These are phyloP conservation scores for Phialemonium atrogriseum DNA, from an alignment of 2,329 filamentous ascomycete genomes.

Conservation along the genomic window DNA sequence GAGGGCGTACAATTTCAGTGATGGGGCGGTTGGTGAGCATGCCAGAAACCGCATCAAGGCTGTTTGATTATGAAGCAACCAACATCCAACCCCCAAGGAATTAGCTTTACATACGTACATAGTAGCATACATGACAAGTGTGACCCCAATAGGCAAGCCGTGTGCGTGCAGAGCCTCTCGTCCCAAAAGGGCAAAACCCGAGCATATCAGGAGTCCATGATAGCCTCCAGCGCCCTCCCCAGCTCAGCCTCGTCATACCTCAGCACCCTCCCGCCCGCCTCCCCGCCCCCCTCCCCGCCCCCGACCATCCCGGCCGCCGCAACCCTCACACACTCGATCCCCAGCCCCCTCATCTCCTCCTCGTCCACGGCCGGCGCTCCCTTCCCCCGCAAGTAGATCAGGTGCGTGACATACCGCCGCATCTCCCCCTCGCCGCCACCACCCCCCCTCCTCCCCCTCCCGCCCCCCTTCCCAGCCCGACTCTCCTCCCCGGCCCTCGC, in stretches of 20 bases:
- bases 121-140: too few species aligned
- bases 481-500: constrained; percentile 66
- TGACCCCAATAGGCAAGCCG: too few species aligned
- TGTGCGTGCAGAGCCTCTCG: too few species aligned
- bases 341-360: constrained; percentile 51
- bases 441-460: constrained; percentile 18
- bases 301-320: too few species aligned
- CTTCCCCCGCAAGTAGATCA: constrained; percentile 69
- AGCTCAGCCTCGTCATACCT: constrained; percentile 71
- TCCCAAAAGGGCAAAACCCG: too few species aligned
- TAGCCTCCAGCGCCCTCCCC: constrained; percentile 65
- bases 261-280: constrained; percentile 39
- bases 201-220: constrained; percentile 43
- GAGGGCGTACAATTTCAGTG: too few species aligned
- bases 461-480: constrained; percentile 29
- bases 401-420: constrained; percentile 67
- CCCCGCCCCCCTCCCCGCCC: constrained; percentile 52
- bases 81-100: too few species aligned
- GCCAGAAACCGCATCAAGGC: too few species aligned
- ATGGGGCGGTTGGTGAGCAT: too few species aligned
- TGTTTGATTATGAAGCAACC: too few species aligned
- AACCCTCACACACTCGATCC: constrained; percentile 69
- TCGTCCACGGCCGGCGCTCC: constrained; percentile 64
- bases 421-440: constrained; percentile 37
- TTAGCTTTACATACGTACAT: too few species aligned